phyloP scores from a whole-genome alignment of 345 rosid species.

The Aquilaria sinensis region DNA sequence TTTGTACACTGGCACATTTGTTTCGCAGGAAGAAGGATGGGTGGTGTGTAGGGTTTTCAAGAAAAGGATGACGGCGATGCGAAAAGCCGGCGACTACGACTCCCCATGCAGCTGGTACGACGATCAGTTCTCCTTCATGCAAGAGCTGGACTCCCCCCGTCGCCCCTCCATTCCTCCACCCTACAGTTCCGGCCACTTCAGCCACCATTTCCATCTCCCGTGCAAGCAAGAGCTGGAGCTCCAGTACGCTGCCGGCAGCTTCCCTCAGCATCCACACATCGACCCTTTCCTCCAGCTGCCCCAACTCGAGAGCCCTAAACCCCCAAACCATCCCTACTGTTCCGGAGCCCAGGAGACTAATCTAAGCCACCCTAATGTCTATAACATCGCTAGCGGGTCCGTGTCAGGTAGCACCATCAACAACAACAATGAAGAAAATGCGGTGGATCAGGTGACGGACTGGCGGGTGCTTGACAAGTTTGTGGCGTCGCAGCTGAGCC shows the following conservation, averaged over 20 bases:
- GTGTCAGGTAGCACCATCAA: conserved; percentile 30
- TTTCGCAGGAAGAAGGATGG: conserved; percentile 94
- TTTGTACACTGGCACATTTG: neutral
- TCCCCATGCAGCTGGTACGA: conserved; percentile 56
- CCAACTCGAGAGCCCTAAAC: conserved; percentile 70
- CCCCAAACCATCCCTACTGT: conserved; percentile 42
- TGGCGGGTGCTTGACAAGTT: conserved; percentile 97
- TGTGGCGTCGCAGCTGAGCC: conserved; percentile 94
- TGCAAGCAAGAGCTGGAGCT: conserved; percentile 86
- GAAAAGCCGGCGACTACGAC: conserved; percentile 53
- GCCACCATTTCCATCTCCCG: conserved; percentile 41
- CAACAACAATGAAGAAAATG: conserved; percentile 48
- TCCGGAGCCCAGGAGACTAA: conserved; percentile 12
- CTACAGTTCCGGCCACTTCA: conserved; percentile 15
- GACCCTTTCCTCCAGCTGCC: conserved; percentile 75
- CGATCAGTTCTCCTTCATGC: conserved; percentile 70
- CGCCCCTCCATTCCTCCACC: conserved; percentile 34
- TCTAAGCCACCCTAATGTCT: conserved; percentile 9
- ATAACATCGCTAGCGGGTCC: conserved; percentile 3
- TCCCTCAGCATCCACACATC: conserved; percentile 14
- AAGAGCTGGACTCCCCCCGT: conserved; percentile 52
- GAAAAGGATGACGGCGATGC: conserved; percentile 63
- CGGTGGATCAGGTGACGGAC: conserved; percentile 71
- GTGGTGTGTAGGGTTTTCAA: conserved; percentile 96
- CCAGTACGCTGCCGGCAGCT: conserved; percentile 28